Conservation (phyloP, 225 moss, liverwort and hornwort species). For the Neckera pumila region DNA sequence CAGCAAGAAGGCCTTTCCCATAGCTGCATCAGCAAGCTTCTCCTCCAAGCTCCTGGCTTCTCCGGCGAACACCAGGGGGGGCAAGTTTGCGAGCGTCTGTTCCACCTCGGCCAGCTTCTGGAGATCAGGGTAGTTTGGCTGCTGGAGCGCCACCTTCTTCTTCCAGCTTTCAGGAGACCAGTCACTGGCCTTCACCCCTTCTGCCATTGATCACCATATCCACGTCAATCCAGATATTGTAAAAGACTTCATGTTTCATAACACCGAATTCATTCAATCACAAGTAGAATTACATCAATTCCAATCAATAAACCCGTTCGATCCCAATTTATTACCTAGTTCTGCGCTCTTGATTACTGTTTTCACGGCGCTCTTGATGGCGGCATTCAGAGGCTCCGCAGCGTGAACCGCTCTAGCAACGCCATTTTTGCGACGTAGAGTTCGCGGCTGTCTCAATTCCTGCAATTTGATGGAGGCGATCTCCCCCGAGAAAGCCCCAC, state of each 20-base stretch:
- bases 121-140: slow-evolving; percentile 51
- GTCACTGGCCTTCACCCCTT: neutral
- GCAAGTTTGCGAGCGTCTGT: slow-evolving; percentile 33
- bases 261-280: neutral
- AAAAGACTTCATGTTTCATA: neutral
- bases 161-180: slow-evolving; percentile 54
- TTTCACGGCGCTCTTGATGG: neutral
- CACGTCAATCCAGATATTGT: neutral
- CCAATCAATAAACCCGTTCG: neutral
- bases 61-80: slow-evolving; percentile 76
- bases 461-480: neutral
- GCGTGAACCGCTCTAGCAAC: slow-evolving; percentile 12
- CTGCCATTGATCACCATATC: neutral
- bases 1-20: slow-evolving; percentile 62
- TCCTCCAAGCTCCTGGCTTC: slow-evolving; percentile 71
- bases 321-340: neutral
- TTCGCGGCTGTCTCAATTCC: neutral
- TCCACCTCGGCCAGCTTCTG: slow-evolving; percentile 37
- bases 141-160: slow-evolving; percentile 52
- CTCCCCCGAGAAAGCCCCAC: neutral
- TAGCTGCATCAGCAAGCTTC: slow-evolving; percentile 62
- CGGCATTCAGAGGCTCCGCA: slow-evolving; percentile 6
- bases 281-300: neutral
- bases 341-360: neutral
- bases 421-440: neutral